Evolutionary conservation across 805 yeast genomes (phyloP), one percentile per base, ranked within the genome.

Genomic region (Myxozyma lipomycoides): DNA sequence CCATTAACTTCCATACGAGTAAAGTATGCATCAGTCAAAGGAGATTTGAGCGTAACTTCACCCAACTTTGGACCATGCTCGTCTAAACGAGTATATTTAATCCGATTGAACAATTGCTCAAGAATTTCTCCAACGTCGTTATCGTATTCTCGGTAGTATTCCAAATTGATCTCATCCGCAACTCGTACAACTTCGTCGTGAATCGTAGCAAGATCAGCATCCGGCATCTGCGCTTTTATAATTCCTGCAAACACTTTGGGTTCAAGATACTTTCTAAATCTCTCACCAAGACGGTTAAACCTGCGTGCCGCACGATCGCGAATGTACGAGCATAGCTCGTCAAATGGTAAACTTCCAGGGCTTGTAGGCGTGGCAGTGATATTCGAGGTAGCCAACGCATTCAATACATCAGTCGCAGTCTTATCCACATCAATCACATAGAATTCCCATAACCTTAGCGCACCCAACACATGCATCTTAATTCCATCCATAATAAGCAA

Each of bases 1-100:
- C 82, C 83, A 15, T 49, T 43, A 1, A 75, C 70, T 2, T 89
- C 91, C 59, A 90, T 79, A 51, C 89, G 73, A 1, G 97, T 88
- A 67, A 93, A 91, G 67, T 91, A 91, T 3, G 90, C 82, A 67
- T 91, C 98, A 1, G 86, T 78, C 35, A 91, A 72, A 0, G 96
- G 95, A 2, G 70, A 64, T 2, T 71, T 61, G 3, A 69, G 67
- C 12, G 79, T 77, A 43, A 87, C 73, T 35, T 76, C 77, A 2
- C 97, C 97, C 56, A 83, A 65, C 59, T 77, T 75, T 15, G 96
- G 96, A 1, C 97, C 98, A 66, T 85, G 75, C 0, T 70, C 78
- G 58, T 87, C 97, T 25, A 93, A 66, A 51, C 96, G 76, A 53
- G 83, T 70, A 63, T 80, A 91, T 58, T 81, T 79, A 58, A 84